Evolutionary conservation across 202 grass and related monocot species (phyloP).

Genomic region (Panicum virgatum): DNA sequence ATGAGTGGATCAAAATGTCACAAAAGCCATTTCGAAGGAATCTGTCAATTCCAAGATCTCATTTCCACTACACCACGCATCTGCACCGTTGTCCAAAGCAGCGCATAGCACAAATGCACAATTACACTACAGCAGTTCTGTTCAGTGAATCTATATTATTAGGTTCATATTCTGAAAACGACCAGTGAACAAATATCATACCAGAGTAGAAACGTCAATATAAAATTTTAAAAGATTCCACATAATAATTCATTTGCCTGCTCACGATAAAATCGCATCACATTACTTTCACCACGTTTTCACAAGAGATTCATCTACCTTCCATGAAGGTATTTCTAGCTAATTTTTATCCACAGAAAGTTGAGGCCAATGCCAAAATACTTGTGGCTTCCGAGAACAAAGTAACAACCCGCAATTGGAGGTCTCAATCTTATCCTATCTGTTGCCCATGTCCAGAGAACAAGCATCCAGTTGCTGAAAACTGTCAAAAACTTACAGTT

Average conservation of each 20-base stretch:
- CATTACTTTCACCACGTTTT: slow-evolving; percentile 14
- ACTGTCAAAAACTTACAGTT: slow-evolving; percentile 14
- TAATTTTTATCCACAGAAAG: slow-evolving; percentile 49
- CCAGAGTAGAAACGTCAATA: slow-evolving; percentile 14
- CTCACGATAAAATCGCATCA: slow-evolving; percentile 30
- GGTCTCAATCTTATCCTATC: slow-evolving; percentile 39
- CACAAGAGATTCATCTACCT: slow-evolving; percentile 16
- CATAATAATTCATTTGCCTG: neutral
- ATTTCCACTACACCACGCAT: slow-evolving; percentile 12
- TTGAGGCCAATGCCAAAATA: slow-evolving; percentile 45
- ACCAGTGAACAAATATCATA: slow-evolving; percentile 24
- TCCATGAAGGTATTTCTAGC: slow-evolving; percentile 32
- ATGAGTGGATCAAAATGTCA: slow-evolving; percentile 10
- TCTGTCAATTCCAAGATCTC: neutral
- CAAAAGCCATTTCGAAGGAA: neutral
- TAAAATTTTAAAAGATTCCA: neutral
- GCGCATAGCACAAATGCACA: neutral
- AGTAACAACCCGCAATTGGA: slow-evolving; percentile 21
- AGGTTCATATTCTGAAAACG: slow-evolving; percentile 50
- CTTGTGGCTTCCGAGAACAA: slow-evolving; percentile 47
- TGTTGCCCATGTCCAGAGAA: slow-evolving; percentile 20
- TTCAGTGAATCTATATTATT: neutral
- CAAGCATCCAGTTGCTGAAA: slow-evolving; percentile 26
- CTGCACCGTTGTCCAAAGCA: neutral
- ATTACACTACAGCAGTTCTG: slow-evolving; percentile 14